Evolutionary conservation across 225 moss, liverwort and hornwort genomes (phyloP), one percentile per base, ranked within the genome.

Genomic region (Anthoceros angustus): DNA sequence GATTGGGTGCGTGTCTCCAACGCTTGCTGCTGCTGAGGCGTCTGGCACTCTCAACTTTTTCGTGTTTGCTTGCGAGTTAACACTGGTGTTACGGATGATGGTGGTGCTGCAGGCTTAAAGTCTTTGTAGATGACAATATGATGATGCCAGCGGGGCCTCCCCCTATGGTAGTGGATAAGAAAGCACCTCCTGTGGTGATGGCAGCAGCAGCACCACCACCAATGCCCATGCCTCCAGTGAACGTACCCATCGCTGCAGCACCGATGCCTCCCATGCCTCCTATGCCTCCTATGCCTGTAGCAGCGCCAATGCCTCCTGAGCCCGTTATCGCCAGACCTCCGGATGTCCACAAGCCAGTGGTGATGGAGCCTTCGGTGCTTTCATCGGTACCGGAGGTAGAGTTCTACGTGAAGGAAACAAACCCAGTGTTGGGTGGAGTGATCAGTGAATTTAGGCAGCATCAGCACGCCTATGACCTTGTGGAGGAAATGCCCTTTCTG

Each of bases 401-500:
- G 61, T 95, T 91, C 25, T 79, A 77, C 0, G 88, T 95, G 2
- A 88, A 78, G 48, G 86, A 91, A 64, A 88, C 90, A 0, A 80
- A 80, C 46, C 84, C 83, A 40, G 82, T 86, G 21, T 69, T 91
- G 48, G 91, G 91, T 0, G 76, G 77, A 40, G 88, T 88, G 3
- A 86, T 95, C 23, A 23, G 55, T 18, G 55, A 55, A 4, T 55
- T 55, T 12, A 55, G 55, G 25, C 91, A 95, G 43, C 86, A 88
- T 64, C 80, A 88, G 14, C 95, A 95, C 62, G 76, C 77, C 26
- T 95, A 71, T 67, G 95, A 95, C 65, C 86, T 95, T 0, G 95
- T 95, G 1, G 91, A 95, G 66, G 75, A 86, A 39, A 95, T 95
- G 95, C 46, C 78, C 2, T 95, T 88, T 40, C 69, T 95, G 9